phyloP scores from a whole-genome alignment of 352 stramenopile species.

The Blastocystis sp. region DNA sequence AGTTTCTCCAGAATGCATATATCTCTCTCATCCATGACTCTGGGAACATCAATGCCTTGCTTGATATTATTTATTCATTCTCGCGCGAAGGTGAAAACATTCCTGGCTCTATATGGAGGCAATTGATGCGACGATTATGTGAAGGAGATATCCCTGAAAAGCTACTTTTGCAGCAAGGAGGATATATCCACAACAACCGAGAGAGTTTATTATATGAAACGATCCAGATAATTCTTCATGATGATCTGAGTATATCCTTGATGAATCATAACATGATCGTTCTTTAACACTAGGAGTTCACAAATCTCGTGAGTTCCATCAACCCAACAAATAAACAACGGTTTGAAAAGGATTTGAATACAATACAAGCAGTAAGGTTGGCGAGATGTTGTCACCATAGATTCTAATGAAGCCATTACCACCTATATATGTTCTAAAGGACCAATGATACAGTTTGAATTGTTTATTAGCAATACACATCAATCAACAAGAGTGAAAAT shows the following conservation, averaged over 20 bases:
- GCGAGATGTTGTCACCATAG: neutral
- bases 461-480: too few relatives aligned
- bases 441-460: too few relatives aligned
- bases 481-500: too few relatives aligned
- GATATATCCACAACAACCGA: neutral
- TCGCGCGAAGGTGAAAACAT: neutral
- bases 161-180: neutral
- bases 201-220: neutral
- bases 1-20: slow-evolving; percentile 33
- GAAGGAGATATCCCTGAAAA: neutral
- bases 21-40: neutral
- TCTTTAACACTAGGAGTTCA: neutral
- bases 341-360: neutral
- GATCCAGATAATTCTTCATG: neutral
- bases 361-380: neutral
- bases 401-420: neutral
- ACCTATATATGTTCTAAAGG: too few relatives aligned
- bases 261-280: too few relatives aligned
- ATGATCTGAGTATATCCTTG: neutral
- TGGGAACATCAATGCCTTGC: neutral
- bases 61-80: slow-evolving; percentile 44
- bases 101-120: neutral
- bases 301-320: neutral
- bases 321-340: neutral
- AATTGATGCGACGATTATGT: neutral